phyloP scores from a whole-genome alignment of 2,329 filamentous ascomycete genomes.

The Xylariaceae sp. region DNA sequence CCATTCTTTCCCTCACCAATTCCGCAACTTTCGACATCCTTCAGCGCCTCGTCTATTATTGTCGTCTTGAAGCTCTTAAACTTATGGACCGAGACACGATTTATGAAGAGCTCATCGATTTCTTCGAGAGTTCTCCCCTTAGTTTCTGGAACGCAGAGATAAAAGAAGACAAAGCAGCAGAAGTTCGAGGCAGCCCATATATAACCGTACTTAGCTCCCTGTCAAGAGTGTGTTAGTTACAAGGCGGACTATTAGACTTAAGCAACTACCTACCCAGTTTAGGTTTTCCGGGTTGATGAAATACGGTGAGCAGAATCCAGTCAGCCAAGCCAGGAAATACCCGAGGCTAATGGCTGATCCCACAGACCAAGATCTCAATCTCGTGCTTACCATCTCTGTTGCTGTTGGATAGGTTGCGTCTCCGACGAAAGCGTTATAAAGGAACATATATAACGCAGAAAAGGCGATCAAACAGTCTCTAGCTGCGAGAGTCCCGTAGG shows the following conservation, averaged over 20 bases:
- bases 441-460: conserved; percentile 38
- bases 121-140: conserved; percentile 36
- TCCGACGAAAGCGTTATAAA: conserved; percentile 44
- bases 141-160: conserved; percentile 34
- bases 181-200: conserved; percentile 44
- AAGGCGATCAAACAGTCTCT: conserved; percentile 42
- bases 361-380: conserved; percentile 50
- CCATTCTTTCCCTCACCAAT: conserved; percentile 17
- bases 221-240: conserved; percentile 7
- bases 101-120: conserved; percentile 36
- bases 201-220: conserved; percentile 48
- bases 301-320: conserved; percentile 36
- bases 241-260: background rate
- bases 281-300: conserved; percentile 37
- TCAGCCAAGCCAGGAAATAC: conserved; percentile 48
- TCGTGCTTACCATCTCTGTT: conserved; percentile 48
- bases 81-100: conserved; percentile 31
- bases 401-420: conserved; percentile 46
- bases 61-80: conserved; percentile 33
- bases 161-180: conserved; percentile 35
- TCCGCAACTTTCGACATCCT: conserved; percentile 23
- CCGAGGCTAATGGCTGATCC: conserved; percentile 52
- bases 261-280: conserved; percentile 31
- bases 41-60: conserved; percentile 31
- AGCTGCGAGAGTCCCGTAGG: conserved; percentile 32